Evolutionary conservation across 2,329 filamentous ascomycete species (phyloP).

Genomic region (Metarhizium rileyi): DNA sequence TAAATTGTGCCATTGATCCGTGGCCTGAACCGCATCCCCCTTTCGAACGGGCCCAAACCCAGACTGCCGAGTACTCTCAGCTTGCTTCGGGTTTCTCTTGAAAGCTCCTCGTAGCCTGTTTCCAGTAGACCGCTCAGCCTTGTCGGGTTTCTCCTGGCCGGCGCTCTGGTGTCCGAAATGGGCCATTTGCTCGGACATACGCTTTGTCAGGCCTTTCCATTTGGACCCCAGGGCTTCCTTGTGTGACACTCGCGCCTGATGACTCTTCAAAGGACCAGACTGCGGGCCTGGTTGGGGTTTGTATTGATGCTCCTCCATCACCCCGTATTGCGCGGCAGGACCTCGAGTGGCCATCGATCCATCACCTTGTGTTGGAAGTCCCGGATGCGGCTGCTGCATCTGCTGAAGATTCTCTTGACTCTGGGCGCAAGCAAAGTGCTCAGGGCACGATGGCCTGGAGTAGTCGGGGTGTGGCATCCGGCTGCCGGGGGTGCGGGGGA

Average conservation of each 20-base stretch:
- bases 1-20: not conserved
- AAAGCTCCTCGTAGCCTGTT: slow-evolving; percentile 23
- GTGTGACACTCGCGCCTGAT: not conserved
- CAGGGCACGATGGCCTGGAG: not conserved
- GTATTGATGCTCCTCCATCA: not conserved
- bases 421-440: not conserved
- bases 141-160: slow-evolving; percentile 12
- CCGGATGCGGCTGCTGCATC: slow-evolving; percentile 9
- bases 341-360: not conserved
- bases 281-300: not conserved
- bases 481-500: not conserved
- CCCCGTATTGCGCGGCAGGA: not conserved
- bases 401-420: slow-evolving; percentile 3
- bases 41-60: not conserved
- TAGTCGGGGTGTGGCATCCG: not conserved
- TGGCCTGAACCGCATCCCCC: not conserved
- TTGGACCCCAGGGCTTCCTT: slow-evolving; percentile 16
- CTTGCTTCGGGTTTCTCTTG: slow-evolving; percentile 21
- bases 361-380: not conserved
- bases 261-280: not conserved
- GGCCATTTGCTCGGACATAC: slow-evolving; percentile 21
- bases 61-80: not conserved
- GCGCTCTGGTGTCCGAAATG: slow-evolving; percentile 6
- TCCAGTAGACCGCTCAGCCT: slow-evolving; percentile 12
- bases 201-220: slow-evolving; percentile 24